Percentiles rank a stretch among this genome's conserved stretches.
Conservation (phyloP, 2,329 filamentous ascomycete species). For the Coniochaeta hoffmannii region DNA sequence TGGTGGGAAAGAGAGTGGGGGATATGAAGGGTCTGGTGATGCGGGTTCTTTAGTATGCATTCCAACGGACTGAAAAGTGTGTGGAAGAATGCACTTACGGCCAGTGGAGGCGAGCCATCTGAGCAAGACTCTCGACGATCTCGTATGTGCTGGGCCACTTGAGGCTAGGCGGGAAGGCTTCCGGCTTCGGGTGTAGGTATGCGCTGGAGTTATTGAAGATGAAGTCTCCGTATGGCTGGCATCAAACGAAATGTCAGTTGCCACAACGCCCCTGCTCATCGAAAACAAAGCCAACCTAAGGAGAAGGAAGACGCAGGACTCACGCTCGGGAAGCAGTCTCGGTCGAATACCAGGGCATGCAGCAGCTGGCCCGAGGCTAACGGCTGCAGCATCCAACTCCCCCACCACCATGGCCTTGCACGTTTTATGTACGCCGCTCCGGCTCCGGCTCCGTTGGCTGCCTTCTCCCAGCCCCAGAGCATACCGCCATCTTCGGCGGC, state of each 20-base stretch:
- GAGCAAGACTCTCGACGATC: constrained; percentile 72
- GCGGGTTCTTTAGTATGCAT: constrained; percentile 11
- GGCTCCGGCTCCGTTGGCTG: constrained; percentile 41
- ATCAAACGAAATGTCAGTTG: neutral
- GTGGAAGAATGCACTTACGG: constrained; percentile 55
- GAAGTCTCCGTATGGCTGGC: constrained; percentile 32
- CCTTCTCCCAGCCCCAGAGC: constrained; percentile 52
- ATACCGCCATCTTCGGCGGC: constrained; percentile 66
- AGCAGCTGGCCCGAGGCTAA: constrained; percentile 69
- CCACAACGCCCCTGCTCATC: neutral
- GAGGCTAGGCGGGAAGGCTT: constrained; percentile 56
- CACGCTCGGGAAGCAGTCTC: constrained; percentile 62
- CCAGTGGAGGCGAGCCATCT: constrained; percentile 78
- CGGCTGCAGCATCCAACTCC: constrained; percentile 76
- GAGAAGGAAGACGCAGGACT: constrained; percentile 12
- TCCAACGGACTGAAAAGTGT: neutral
- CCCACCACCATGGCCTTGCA: constrained; percentile 73
- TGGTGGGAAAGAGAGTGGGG: constrained; percentile 76
- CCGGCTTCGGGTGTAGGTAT: constrained; percentile 70
- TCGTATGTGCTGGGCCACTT: constrained; percentile 70
- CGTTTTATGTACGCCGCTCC: constrained; percentile 33
- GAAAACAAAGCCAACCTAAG: neutral
- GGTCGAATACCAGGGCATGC: constrained; percentile 69
- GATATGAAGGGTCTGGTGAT: constrained; percentile 62
- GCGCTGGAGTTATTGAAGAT: constrained; percentile 66